Conservation (phyloP, 2,329 filamentous ascomycete genomes). For the Teratosphaeria gauchensis region DNA sequence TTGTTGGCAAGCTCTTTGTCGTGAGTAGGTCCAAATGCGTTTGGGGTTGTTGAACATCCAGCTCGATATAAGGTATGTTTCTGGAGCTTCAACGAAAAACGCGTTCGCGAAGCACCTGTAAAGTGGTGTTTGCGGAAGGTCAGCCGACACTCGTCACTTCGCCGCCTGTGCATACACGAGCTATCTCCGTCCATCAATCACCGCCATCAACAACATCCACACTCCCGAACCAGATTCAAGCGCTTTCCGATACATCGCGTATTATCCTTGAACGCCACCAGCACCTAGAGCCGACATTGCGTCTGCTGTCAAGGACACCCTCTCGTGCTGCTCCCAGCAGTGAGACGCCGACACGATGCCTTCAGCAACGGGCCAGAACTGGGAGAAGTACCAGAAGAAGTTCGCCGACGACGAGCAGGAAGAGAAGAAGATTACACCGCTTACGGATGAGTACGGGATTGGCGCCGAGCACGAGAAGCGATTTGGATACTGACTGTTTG, state of each 20-base stretch:
- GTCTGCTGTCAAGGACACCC: not conserved
- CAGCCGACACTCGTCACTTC: not conserved
- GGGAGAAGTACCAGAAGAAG: constrained; percentile 98
- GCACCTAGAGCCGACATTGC: not conserved
- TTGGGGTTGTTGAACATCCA: not conserved
- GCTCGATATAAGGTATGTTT: not conserved
- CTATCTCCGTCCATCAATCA: not conserved
- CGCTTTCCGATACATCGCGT: not conserved
- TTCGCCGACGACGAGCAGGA: constrained; percentile 94
- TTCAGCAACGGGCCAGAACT: constrained; percentile 85
- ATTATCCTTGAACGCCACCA: not conserved
- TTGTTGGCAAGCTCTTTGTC: not conserved
- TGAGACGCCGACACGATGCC: constrained; percentile 52
- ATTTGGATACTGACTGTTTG: constrained; percentile 23
- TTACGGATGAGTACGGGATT: constrained; percentile 78
- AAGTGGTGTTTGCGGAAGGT: not conserved
- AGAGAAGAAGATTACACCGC: constrained; percentile 98
- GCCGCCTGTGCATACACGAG: not conserved
- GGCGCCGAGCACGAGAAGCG: not conserved
- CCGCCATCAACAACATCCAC: not conserved
- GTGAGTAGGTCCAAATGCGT: not conserved
- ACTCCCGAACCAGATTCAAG: not conserved
- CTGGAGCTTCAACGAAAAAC: not conserved
- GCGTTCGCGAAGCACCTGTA: not conserved
- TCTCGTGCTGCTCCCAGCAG: not conserved